Evolutionary conservation across 768 basidiomycete genomes (phyloP), one percentile per base, ranked within the genome.

Genomic region (Leccinellum albellum): DNA sequence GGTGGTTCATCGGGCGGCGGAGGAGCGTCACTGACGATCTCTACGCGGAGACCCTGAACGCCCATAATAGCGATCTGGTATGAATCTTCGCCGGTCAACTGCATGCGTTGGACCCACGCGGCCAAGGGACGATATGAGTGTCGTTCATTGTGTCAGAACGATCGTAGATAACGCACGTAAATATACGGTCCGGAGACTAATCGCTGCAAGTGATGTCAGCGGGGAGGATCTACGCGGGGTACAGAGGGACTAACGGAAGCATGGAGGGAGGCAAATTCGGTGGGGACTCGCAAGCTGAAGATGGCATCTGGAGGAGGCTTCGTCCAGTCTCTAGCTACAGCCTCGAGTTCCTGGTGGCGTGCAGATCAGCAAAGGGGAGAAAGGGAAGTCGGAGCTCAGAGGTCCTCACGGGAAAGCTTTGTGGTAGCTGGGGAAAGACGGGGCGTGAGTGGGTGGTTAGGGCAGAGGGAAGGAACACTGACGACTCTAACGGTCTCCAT

Each of bases 61-160:
- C 88, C 87, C 80, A 87, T 85, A 55, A 83, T 82, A n/a, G 91
- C 90, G 60, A 94, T 92, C 76, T 92, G 89, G 70, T 85, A 94
- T 7, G 91, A 92, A 65, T 92, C 91, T 68, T 94, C 90, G 51
- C 87, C 82, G 14, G 88, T 89, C 56, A 93, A 76, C 90, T 92
- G 61, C 13, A 57, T 60, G 52, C 17, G 37, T 63, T 60, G 60
- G 59, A 44, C 47, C n/a, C 65, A 66, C 64, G 66, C 63, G 65
- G 54, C 42, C 61, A 50, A 61, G 51, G 59, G 32, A 52, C 29
- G 56, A 57, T 28, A 57, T 61, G 53, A 63, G 51, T 33, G 33
- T 29, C 49, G 24, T 10, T 29, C 44, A 51, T 55, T 62, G 59
- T 54, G 44, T 47, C 51, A 49, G 46, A 28, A 51, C 20, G 53